These are phyloP conservation scores for Lecanicillium sp. DNA, from an alignment of 2,329 filamentous ascomycete species.

Conservation along the genomic window DNA sequence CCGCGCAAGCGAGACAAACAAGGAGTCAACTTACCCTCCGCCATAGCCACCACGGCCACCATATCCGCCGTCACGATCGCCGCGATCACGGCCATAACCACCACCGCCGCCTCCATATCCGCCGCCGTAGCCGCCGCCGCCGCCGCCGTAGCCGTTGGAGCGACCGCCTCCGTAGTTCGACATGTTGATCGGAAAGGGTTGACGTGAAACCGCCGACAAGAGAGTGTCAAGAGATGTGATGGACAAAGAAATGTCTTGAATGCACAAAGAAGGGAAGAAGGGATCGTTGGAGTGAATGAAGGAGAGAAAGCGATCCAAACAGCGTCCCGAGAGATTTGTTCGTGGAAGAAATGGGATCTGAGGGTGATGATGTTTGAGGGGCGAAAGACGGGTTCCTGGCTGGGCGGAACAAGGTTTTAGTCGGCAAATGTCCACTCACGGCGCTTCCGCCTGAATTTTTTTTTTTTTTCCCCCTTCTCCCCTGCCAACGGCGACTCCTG, in stretches of 20 bases:
- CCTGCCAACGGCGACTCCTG: too few relatives aligned
- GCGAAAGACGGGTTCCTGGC: conserved; percentile 4
- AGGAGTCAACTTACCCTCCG: conserved; percentile 28
- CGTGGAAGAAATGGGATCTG: not conserved
- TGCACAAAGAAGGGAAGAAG: conserved; percentile 2
- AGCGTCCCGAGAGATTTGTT: not conserved
- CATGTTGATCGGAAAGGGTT: conserved; percentile 25
- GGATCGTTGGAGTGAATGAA: conserved; percentile 1
- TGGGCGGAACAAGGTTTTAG: conserved; percentile 13
- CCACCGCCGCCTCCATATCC: conserved; percentile 22
- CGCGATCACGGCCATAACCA: conserved; percentile 34
- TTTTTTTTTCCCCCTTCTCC: conserved; percentile 7
- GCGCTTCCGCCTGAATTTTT: conserved; percentile 13
- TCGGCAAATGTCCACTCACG: conserved; percentile 5
- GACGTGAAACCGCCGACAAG: conserved; percentile 5
- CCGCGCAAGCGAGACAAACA: conserved; percentile 4
- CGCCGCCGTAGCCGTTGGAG: conserved; percentile 20
- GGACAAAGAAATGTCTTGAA: conserved; percentile 3
- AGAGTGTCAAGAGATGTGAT: conserved; percentile 3
- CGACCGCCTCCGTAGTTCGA: conserved; percentile 36
- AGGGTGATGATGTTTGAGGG: conserved; percentile 5
- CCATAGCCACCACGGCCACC: conserved; percentile 22
- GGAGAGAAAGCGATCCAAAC: conserved; percentile 1
- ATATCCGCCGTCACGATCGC: conserved; percentile 31
- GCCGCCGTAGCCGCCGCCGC: conserved; percentile 21